Base-by-base conservation (phyloP, 2,329 filamentous ascomycete genomes). In the Cordyceps farinosa region DNA sequence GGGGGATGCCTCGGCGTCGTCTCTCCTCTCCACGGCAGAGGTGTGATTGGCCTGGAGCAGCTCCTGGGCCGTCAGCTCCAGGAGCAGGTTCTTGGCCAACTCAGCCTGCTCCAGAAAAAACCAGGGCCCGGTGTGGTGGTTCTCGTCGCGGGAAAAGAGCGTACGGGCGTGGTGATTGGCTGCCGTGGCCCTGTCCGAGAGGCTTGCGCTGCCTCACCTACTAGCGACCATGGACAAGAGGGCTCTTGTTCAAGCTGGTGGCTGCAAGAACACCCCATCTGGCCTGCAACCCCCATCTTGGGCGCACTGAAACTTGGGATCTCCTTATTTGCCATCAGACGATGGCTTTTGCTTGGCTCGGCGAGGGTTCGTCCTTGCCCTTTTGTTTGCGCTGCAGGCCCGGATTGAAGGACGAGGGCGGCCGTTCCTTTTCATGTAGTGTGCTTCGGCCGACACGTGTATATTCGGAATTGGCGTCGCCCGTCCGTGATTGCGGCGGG, bases 201-300 rank as follows among this genome's bases (percentile, higher is more conserved):
- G 47, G 57, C 57, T 60, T 60, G 47, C 44, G 55, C 36, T 42
- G 57, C 57, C 57, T 42, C 45, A 42, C 55, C 40, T 22, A 40
- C 38, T 40, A 15, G 38, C 38, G 38, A 40, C 38, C 38, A 40
- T 9, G 30, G 29, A 30, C 10, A 32, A 51, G 51, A 44, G 36
- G 27, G n/a, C 13, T 30, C 27, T 30, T 27, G 27, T 15, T 38
- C 3, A 17, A 47, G 44, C 17, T 27, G 22, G 44, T 53, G 55
- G n/a, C 32, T 38, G n/a, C 7, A 9, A 17, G n/a, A n/a, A 47
- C 11, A 10, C 32, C 22, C 56, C 44, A 50, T 48, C 34, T 48
- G 22, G 44, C 44, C 56, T 59, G 53, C 53, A 45, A 56, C 53
- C 38, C 53, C 34, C 38, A n/a, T 56, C 27, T 44, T 45, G 40